A percentile compares a stretch with the other conserved stretches of the same genome.
Conservation (phyloP, 805 yeast species). For the Starmerella sirachaensis region DNA sequence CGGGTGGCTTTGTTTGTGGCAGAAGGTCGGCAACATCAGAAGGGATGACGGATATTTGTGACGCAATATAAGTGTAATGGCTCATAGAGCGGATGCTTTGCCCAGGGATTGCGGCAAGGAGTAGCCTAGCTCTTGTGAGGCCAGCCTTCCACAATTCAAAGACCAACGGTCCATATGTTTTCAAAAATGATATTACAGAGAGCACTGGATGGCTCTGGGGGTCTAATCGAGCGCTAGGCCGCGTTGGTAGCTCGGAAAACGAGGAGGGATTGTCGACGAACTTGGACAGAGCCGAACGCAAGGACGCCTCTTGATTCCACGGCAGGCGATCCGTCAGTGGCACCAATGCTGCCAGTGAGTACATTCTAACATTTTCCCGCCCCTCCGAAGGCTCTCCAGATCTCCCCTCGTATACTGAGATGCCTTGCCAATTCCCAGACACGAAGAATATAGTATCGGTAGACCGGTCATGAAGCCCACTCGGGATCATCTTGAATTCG, state of each 20-base stretch:
- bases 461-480: slow-evolving; percentile 47
- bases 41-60: slow-evolving; percentile 54
- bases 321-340: slow-evolving; percentile 14
- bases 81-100: slow-evolving; percentile 17
- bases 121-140: slow-evolving; percentile 43
- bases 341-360: slow-evolving; percentile 20
- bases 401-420: slow-evolving; percentile 19
- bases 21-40: slow-evolving; percentile 35
- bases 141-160: slow-evolving; percentile 55
- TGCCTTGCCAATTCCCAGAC: slow-evolving; percentile 18
- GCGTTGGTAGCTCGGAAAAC: slow-evolving; percentile 3
- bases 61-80: slow-evolving; percentile 45
- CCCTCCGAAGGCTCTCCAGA: slow-evolving; percentile 5
- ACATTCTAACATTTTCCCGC: slow-evolving; percentile 15
- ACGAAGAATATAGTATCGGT: slow-evolving; percentile 45
- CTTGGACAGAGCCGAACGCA: slow-evolving; percentile 13
- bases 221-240: slow-evolving; percentile 7
- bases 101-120: slow-evolving; percentile 28
- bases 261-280: slow-evolving; percentile 13
- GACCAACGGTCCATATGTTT: slow-evolving; percentile 49
- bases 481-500: slow-evolving; percentile 57
- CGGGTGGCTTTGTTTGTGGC: slow-evolving; percentile 21
- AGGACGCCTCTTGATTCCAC: slow-evolving; percentile 20
- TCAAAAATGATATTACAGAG: slow-evolving; percentile 34
- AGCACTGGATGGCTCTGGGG: slow-evolving; percentile 29